These are phyloP conservation scores for Nicotiana benthamiana DNA, from an alignment of 257 asterid species.

Conservation along the genomic window DNA sequence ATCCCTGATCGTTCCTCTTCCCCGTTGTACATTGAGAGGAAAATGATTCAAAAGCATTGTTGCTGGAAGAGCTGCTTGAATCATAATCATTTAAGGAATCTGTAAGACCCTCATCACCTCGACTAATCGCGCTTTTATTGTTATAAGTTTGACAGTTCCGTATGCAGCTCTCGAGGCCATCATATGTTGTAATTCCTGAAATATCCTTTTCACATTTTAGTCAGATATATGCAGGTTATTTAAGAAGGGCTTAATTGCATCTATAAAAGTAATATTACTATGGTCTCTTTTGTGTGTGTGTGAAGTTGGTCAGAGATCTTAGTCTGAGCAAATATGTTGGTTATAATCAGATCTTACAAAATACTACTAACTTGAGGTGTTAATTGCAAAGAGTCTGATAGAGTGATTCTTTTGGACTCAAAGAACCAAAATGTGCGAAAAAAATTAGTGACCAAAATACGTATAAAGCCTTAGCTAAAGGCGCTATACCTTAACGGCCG, in stretches of 20 bases:
- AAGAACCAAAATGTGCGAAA: too few relatives aligned
- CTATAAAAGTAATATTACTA: not conserved
- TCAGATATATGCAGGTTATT: not conserved
- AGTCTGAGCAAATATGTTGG: not conserved
- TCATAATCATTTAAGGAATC: slow-evolving; percentile 69
- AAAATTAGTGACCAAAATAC: too few relatives aligned
- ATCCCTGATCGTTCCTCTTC: slow-evolving; percentile 46
- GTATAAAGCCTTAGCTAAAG: too few relatives aligned
- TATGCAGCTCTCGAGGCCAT: slow-evolving; percentile 85
- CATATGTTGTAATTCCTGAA: slow-evolving; percentile 49
- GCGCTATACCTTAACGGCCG: too few relatives aligned
- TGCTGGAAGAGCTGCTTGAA: slow-evolving; percentile 77
- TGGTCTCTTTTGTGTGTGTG: not conserved
- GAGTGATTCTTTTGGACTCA: not conserved
- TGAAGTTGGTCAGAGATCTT: too few relatives aligned
- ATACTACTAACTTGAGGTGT: not conserved
- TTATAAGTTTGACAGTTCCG: slow-evolving; percentile 44
- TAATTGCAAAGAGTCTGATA: not conserved
- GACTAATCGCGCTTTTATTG: slow-evolving; percentile 53
- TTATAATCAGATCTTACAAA: not conserved
- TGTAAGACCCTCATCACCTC: slow-evolving; percentile 51
- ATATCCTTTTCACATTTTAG: not conserved
- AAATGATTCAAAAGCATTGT: slow-evolving; percentile 57
- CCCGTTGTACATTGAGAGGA: slow-evolving; percentile 48
- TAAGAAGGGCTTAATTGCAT: not conserved